Conservation (phyloP, 2,329 filamentous ascomycete genomes). For the Cordyceps farinosa region DNA sequence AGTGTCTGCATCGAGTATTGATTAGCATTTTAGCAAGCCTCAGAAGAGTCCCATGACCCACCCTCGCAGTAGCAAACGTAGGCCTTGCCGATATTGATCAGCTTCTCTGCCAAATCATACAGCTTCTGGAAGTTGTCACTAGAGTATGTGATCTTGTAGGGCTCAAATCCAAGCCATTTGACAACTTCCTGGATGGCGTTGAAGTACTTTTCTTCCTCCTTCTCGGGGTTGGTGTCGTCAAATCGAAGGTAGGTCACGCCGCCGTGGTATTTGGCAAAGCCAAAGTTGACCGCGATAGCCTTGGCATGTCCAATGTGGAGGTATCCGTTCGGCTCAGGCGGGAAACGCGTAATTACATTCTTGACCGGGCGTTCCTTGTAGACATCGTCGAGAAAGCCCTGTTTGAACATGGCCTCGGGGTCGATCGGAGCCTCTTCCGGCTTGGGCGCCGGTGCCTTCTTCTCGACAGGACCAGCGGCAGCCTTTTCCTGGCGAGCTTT, state of each 20-base stretch:
- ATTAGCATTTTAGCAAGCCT: not conserved
- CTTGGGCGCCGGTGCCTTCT: constrained; percentile 35
- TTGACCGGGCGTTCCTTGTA: constrained; percentile 63
- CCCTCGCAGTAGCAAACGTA: constrained; percentile 84
- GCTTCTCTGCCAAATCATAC: constrained; percentile 82
- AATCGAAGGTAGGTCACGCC: constrained; percentile 58
- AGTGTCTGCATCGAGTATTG: constrained; percentile 45
- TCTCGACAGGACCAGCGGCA: constrained; percentile 48
- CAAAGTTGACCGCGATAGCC: constrained; percentile 94
- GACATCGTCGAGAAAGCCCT: constrained; percentile 70
- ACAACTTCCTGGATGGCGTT: constrained; percentile 85
- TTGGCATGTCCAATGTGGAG: constrained; percentile 93
- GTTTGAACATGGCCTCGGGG: constrained; percentile 71
- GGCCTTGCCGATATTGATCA: constrained; percentile 66
- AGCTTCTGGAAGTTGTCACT: constrained; percentile 87
- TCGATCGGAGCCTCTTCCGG: constrained; percentile 47
- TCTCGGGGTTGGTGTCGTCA: constrained; percentile 94
- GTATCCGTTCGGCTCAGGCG: constrained; percentile 90
- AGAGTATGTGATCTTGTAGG: constrained; percentile 67
- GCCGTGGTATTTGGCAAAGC: constrained; percentile 80
- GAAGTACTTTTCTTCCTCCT: constrained; percentile 88
- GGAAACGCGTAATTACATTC: constrained; percentile 69
- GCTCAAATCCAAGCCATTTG: constrained; percentile 66
- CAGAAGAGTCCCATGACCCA: not conserved
- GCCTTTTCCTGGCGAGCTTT: constrained; percentile 87